A percentile compares a stretch with the other conserved stretches of the same genome.
These are phyloP conservation scores for Debaryomyces hansenii DNA, from an alignment of 805 yeast species.

Conservation along the genomic window DNA sequence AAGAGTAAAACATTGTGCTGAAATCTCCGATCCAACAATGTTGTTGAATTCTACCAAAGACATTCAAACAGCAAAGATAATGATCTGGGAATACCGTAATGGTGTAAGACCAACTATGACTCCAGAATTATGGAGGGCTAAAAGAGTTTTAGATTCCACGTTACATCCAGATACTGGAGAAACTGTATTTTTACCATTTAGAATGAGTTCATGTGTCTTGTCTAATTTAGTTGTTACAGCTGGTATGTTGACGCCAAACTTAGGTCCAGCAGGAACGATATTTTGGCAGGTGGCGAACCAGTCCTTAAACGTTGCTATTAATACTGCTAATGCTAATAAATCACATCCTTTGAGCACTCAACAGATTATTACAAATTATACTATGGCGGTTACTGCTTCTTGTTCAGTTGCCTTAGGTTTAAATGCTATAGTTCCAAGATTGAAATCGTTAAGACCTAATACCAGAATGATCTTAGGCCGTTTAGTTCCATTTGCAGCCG, in stretches of 20 bases:
- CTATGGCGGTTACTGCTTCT: conserved; percentile 89
- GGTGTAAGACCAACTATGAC: conserved; percentile 67
- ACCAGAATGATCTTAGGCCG: conserved; percentile 76
- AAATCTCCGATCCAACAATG: conserved; percentile 90
- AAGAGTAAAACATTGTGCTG: conserved; percentile 91
- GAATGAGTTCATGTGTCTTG: conserved; percentile 95
- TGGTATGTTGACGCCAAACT: conserved; percentile 95
- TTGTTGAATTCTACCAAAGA: conserved; percentile 67
- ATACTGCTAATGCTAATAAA: conserved; percentile 94
- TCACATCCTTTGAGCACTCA: conserved; percentile 82
- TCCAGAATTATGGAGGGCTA: conserved; percentile 86
- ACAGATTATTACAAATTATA: conserved; percentile 77
- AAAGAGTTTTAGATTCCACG: conserved; percentile 83
- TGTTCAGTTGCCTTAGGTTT: conserved; percentile 95
- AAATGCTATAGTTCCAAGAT: conserved; percentile 84
- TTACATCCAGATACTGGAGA: conserved; percentile 97
- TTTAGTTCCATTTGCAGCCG: conserved; percentile 97
- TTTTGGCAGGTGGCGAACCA: conserved; percentile 99
- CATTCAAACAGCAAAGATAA: conserved; percentile 60
- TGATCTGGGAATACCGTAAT: conserved; percentile 70
- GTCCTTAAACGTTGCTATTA: conserved; percentile 93
- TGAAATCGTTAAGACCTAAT: conserved; percentile 66
- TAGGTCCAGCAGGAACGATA: conserved; percentile 85
- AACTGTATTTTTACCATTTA: conserved; percentile 86
- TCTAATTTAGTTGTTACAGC: conserved; percentile 93